Base-by-base conservation (phyloP, 441 rosid species). In the Pelargonium citronellum region DNA sequence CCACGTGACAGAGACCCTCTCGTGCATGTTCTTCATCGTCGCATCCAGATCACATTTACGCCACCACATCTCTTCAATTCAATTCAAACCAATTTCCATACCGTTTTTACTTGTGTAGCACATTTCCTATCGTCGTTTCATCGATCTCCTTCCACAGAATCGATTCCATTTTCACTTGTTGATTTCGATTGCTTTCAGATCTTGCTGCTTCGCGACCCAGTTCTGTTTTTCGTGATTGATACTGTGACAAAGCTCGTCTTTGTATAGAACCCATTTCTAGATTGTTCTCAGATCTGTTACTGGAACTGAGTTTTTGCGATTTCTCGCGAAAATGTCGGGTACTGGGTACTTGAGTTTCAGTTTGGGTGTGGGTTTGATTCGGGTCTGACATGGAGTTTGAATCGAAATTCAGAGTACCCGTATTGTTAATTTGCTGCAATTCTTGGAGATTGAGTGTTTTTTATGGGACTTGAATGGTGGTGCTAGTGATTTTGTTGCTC, bases 1-100 rank as follows among this genome's bases (percentile, higher is more conserved):
- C 58, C 58, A 53, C 58, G 58, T 53, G 58, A 53, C 58, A 53
- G 58, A 53, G 58, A 53, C 58, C 58, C 58, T 53, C 19, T 53
- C 58, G 15, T 53, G 58, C 8, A 30, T 53, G 19, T 3, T 30
- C 37, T 53, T 53, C 58, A 53, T 53, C 58, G 58, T 53, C 58
- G 58, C 58, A 15, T 53, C 58, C 58, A 53, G 58, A 53, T 53
- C 58, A 53, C 6, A 53, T 53, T 53, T 20, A 12, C 58, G 16
- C 19, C 19, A 53, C 58, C 58, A 15, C 57, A 15, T 53, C 58
- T 53, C 58, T n/a, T n/a, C n/a, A n/a, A n/a, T 1, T 53, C 7
- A 53, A 5, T 53, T 53, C 58, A 53, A 53, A 4, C 58, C 7
- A 53, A n/a, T 53, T 53, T 53, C 20, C 16, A 53, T 53, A 53